Percentiles rank a stretch among this genome's conserved stretches.
Evolutionary conservation across 192 early-diverging fungal genomes (phyloP).

Genomic region (Coemansia sp.): DNA sequence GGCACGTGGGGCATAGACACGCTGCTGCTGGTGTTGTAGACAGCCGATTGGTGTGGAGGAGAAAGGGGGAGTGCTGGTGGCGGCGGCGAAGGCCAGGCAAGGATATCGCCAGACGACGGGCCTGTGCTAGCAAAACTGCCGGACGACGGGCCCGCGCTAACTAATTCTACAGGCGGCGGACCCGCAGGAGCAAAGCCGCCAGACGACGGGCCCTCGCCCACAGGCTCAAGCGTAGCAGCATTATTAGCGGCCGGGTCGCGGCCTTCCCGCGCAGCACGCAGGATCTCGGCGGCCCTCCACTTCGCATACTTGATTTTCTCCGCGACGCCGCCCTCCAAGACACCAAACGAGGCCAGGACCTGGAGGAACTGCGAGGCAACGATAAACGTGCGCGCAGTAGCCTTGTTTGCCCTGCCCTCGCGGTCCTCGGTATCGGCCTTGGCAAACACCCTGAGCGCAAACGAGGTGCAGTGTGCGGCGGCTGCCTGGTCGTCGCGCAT

Average conservation of each 20-base stretch:
- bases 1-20: slow-evolving; percentile 35
- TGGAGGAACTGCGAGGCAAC: slow-evolving; percentile 89
- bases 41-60: not conserved
- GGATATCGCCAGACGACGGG: slow-evolving; percentile 1
- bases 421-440: slow-evolving; percentile 93
- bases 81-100: slow-evolving; percentile 33
- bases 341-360: slow-evolving; percentile 77
- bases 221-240: slow-evolving; percentile 31
- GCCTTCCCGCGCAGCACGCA: slow-evolving; percentile 86
- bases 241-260: slow-evolving; percentile 61
- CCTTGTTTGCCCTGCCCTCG: slow-evolving; percentile 68
- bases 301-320: slow-evolving; percentile 95
- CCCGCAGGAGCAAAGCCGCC: too few relatives aligned
- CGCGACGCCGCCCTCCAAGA: slow-evolving; percentile 58
- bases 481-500: slow-evolving; percentile 75
- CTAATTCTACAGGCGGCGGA: too few relatives aligned
- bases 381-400: slow-evolving; percentile 85
- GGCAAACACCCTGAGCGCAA: slow-evolving; percentile 83
- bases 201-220: too few relatives aligned
- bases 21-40: not conserved
- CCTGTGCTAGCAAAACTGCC: too few relatives aligned
- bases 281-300: slow-evolving; percentile 92
- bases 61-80: not conserved
- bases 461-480: slow-evolving; percentile 78
- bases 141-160: too few relatives aligned